Evolutionary conservation across 2,329 filamentous ascomycete genomes (phyloP).

Genomic region (Dryadomyces quercus-mongolicae): DNA sequence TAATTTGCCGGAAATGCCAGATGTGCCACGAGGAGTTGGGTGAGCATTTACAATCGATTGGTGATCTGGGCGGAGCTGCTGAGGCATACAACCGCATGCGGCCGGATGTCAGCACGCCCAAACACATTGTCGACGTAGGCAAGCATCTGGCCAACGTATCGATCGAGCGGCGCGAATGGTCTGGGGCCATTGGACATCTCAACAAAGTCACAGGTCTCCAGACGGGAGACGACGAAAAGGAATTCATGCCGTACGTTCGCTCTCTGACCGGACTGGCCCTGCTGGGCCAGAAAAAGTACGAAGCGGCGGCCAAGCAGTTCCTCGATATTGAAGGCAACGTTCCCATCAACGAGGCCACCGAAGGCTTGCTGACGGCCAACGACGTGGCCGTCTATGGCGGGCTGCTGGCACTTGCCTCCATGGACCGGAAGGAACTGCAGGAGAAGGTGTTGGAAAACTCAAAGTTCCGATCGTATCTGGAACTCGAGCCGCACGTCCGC

Average conservation of each 20-base stretch:
- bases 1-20: conserved; percentile 27
- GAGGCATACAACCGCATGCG: conserved; percentile 81
- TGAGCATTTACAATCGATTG: conserved; percentile 66
- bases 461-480: conserved; percentile 75
- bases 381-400: conserved; percentile 89
- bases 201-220: conserved; percentile 50
- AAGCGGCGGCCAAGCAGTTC: conserved; percentile 61
- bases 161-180: conserved; percentile 69
- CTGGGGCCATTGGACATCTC: conserved; percentile 46
- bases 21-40: conserved; percentile 94
- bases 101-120: conserved; percentile 72
- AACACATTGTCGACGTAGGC: conserved; percentile 73
- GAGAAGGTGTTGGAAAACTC: conserved; percentile 64
- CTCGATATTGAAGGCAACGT: conserved; percentile 44
- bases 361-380: conserved; percentile 61
- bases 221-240: conserved; percentile 31
- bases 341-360: conserved; percentile 46
- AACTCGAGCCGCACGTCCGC: conserved; percentile 86
- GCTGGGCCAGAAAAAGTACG: conserved; percentile 32
- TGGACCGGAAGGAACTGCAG: conserved; percentile 69
- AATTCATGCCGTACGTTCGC: conserved; percentile 36
- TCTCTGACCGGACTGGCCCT: conserved; percentile 39
- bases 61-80: conserved; percentile 58
- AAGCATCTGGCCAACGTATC: conserved; percentile 66
- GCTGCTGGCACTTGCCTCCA: conserved; percentile 78